phyloP scores from a whole-genome alignment of 106 monocot species.

The Dendrobium catenatum region DNA sequence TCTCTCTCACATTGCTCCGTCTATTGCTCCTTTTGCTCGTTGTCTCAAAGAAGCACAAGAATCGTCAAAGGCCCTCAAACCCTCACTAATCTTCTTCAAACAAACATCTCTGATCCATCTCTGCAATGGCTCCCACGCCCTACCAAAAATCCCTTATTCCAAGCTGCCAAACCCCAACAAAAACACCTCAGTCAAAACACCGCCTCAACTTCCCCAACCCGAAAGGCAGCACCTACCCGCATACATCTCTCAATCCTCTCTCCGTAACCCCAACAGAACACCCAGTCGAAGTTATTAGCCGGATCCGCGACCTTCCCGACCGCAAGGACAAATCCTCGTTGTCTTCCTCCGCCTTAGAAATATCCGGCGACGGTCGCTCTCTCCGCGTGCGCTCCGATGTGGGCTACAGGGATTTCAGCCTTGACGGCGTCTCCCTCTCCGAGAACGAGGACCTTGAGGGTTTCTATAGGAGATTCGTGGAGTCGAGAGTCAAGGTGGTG shows the following conservation, averaged over 20 bases:
- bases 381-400: slow-evolving; percentile 64
- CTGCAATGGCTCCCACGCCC: slow-evolving; percentile 69
- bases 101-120: not conserved
- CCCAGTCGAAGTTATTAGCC: slow-evolving; percentile 89
- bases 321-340: slow-evolving; percentile 17
- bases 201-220: slow-evolving; percentile 57
- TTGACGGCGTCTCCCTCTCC: slow-evolving; percentile 81
- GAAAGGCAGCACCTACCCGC: slow-evolving; percentile 11
- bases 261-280: slow-evolving; percentile 60
- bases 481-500: slow-evolving; percentile 66
- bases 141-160: slow-evolving; percentile 19
- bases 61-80: not conserved
- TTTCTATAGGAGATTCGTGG: slow-evolving; percentile 76
- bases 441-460: slow-evolving; percentile 61
- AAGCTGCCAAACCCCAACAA: slow-evolving; percentile 48
- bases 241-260: slow-evolving; percentile 6
- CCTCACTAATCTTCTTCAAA: not conserved
- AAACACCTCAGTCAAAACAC: slow-evolving; percentile 62
- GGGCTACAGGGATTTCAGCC: slow-evolving; percentile 83
- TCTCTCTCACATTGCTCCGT: not conserved
- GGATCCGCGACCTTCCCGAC: slow-evolving; percentile 66
- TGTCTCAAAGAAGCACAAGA: slow-evolving; percentile 10
- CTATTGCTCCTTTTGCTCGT: not conserved
- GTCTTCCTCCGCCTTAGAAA: slow-evolving; percentile 34
- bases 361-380: slow-evolving; percentile 38